These are phyloP conservation scores for Kernera saxatilis DNA, from an alignment of 345 rosid genomes.

Conservation along the genomic window DNA sequence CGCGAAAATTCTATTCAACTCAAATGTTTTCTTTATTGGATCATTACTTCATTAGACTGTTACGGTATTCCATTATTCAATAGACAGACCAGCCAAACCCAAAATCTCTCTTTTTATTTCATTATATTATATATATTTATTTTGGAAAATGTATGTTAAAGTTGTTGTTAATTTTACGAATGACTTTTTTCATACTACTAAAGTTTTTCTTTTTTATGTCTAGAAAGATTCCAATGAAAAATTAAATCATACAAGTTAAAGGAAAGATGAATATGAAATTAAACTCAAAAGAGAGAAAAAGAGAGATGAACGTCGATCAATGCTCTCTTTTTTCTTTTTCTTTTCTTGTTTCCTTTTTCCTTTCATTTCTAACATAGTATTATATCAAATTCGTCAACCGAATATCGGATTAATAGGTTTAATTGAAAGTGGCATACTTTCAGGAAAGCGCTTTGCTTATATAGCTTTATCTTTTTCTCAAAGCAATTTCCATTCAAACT, in stretches of 20 bases:
- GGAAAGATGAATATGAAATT: conserved; percentile 5
- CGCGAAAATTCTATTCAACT: too few relatives aligned
- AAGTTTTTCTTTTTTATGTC: background rate
- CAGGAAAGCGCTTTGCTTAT: background rate
- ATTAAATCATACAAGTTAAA: background rate
- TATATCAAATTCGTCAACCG: background rate
- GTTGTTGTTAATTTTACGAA: background rate
- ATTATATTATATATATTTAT: too few relatives aligned
- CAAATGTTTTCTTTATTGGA: too few relatives aligned
- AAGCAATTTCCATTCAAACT: background rate
- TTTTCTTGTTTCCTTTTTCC: background rate
- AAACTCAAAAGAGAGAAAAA: background rate
- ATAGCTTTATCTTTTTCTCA: background rate
- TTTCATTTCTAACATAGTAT: background rate
- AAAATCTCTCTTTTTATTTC: too few relatives aligned
- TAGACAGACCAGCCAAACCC: too few relatives aligned
- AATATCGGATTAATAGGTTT: background rate
- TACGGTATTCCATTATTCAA: too few relatives aligned
- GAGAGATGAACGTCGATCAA: background rate
- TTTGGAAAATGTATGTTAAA: background rate
- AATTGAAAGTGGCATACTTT: background rate
- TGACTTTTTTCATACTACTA: too few relatives aligned
- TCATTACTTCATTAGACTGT: too few relatives aligned
- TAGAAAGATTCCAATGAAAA: background rate
- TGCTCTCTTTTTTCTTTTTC: background rate